Base-by-base conservation (phyloP, 2,329 filamentous ascomycete species). In the Grosmannia huntii region DNA sequence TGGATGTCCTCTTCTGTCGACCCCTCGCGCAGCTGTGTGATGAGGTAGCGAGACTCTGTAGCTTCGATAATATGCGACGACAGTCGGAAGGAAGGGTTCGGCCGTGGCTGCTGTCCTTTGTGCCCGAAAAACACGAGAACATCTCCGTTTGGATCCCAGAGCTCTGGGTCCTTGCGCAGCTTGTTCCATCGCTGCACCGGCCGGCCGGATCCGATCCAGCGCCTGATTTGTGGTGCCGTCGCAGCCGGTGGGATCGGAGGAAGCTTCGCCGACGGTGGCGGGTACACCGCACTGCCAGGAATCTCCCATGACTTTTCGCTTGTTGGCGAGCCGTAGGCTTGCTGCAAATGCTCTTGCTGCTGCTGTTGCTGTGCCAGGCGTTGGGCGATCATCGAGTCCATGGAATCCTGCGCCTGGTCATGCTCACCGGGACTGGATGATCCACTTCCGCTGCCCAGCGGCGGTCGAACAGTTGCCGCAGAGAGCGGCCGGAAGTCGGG, bases 121-220 rank as follows among this genome's bases (percentile, higher is more conserved):
- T 75, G 72, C 0, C 76, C 73, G 6, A 83, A 73, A 65, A 76
- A 84, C 1, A 84, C 73, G 11, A 84, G 69, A 16, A 82, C 81
- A 60, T 84, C 81, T 25, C 81, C 81, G 59, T 81, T 79, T 0
- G 76, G 75, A 63, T 83, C 79, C 81, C 81, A 84, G 2, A 84
- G 68, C 62, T 83, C 81, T 1, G 79, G 78, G 54, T 84, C 81
- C 65, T 82, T 81, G 11, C 77, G 73, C 2, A 82, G 69, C 64
- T 81, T 81, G 63, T 80, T 81, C 79, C 79, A 82, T 33, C 74
- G 70, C 55, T 77, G 73, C 0, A 76, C 72, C 0, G 76, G 72
- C 16, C 74, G 69, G 0, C 78, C 78, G 3, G 68, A 71, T 0
- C 79, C 79, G 14, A 76, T 69, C 79, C 79, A 83, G 14, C 78